Conservation (phyloP, 495 filamentous ascomycete genomes). For the Annulohypoxylon bovei region DNA sequence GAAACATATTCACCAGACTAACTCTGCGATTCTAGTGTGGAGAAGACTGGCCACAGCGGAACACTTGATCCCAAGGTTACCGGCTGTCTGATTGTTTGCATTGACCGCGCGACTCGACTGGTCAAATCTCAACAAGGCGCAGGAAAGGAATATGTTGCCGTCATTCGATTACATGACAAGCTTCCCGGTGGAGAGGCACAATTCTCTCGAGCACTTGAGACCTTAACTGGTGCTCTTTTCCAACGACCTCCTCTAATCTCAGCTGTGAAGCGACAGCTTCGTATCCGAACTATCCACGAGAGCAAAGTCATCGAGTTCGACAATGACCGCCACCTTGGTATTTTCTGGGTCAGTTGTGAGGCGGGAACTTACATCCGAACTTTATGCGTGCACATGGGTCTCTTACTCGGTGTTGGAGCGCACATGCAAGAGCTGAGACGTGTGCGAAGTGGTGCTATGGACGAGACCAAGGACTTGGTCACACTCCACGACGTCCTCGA, state of each 20-base stretch:
- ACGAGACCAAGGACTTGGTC: constrained; percentile 85
- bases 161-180: constrained; percentile 88
- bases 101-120: constrained; percentile 93
- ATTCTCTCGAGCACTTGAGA: constrained; percentile 90
- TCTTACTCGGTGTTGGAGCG: constrained; percentile 91
- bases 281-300: constrained; percentile 96
- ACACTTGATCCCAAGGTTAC: constrained; percentile 85
- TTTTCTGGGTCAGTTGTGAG: constrained; percentile 99
- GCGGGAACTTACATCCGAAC: constrained; percentile 99
- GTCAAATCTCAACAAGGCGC: constrained; percentile 99
- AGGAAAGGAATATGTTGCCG: constrained; percentile 74
- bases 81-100: constrained; percentile 93
- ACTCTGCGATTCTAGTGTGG: constrained; percentile 66
- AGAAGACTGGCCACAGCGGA: constrained; percentile 97
- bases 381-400: constrained; percentile 93
- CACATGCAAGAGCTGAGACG: constrained; percentile 99
- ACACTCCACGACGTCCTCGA: constrained; percentile 96
- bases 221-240: constrained; percentile 94
- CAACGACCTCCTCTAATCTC: constrained; percentile 97
- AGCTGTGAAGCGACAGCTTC: constrained; percentile 96
- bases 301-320: constrained; percentile 96
- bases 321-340: constrained; percentile 95
- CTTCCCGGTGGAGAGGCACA: constrained; percentile 90
- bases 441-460: constrained; percentile 94
- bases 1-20: constrained; percentile 26